Evolutionary conservation across 257 asterid species (phyloP), one percentile per base, ranked within the genome.

Genomic region (Nicotiana obtusifolia): DNA sequence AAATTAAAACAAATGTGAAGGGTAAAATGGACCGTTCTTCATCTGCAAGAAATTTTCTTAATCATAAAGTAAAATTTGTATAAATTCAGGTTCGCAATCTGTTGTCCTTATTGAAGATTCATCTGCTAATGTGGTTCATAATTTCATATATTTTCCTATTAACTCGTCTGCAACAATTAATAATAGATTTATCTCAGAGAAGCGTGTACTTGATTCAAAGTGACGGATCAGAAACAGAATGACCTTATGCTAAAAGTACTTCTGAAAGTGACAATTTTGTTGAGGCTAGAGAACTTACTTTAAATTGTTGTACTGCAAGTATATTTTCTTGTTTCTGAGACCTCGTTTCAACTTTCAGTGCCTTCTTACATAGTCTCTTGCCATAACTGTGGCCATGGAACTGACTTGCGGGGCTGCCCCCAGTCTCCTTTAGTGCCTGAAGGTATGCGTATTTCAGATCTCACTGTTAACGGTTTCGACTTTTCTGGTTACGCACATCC

Each of bases 391-490:
- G 98, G 99, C 85, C 99, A 95, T 60, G 98, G 99, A 82, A 87
- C 95, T 35, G 98, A 95, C 88, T 64, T 95, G 90, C 97, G 97
- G 1, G 99, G 99, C 62, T 95, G 99, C 80, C 98, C 99, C 65
- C 99, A 95, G 85, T 91, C 97, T 82, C 99, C 93, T 79, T 84
- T 91, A 88, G 85, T 85, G 76, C 91, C 88, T 61, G 93, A 90
- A 93, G 99, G 99, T 95, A 86, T 28, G 84, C 44, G 30, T 62
- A 28, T 56, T 62, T 30, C 66, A 20, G 24, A 49, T 24, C 24
- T 49, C 44, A 49, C 49, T 49, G 79, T 75, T 47, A 11, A 41
- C 35, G 13, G 78, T 41, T 54, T 20, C 6, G 59, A 71, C 1
- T 71, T 68, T 5, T 7, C 4, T 47, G 78, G 60, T 24, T 73